Percentiles rank a stretch among this genome's conserved stretches.
These are phyloP conservation scores for Schizopora paradoxa DNA, from an alignment of 1,284 basidiomycete genomes.

Conservation along the genomic window DNA sequence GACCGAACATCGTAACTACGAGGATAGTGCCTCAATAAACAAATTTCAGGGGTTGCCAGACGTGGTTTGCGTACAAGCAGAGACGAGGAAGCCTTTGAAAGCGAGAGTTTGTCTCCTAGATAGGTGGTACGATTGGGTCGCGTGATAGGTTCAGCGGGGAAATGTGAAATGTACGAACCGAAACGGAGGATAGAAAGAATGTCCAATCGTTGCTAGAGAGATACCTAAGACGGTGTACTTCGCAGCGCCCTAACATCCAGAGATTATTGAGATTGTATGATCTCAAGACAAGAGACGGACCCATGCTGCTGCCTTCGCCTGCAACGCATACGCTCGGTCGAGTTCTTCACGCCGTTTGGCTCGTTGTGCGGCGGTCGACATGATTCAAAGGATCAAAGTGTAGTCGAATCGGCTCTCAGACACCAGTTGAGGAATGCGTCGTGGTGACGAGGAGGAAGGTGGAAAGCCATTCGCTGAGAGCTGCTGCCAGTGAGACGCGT, in stretches of 20 bases:
- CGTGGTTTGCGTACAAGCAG: slow-evolving; percentile 37
- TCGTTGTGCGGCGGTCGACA: slow-evolving; percentile 13
- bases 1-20: slow-evolving; percentile 58
- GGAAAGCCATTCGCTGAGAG: no score
- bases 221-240: slow-evolving; percentile 51
- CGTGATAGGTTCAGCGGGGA: neutral
- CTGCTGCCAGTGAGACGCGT: no score
- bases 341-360: slow-evolving; percentile 40
- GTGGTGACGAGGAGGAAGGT: no score
- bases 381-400: neutral
- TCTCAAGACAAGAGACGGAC: slow-evolving; percentile 10
- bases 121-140: neutral
- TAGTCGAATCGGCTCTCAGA: no score
- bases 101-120: slow-evolving; percentile 71
- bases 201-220: slow-evolving; percentile 58
- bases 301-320: slow-evolving; percentile 41
- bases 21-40: slow-evolving; percentile 4
- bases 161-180: slow-evolving; percentile 43
- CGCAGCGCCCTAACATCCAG: slow-evolving; percentile 46
- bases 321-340: slow-evolving; percentile 49
- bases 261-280: slow-evolving; percentile 31
- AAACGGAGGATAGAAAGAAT: slow-evolving; percentile 75
- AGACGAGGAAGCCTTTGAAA: slow-evolving; percentile 73
- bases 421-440: no score
- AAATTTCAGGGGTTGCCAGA: slow-evolving; percentile 1